phyloP scores from a whole-genome alignment of 1,139 yeast genomes.

The Blastobotrys capitulatus region DNA sequence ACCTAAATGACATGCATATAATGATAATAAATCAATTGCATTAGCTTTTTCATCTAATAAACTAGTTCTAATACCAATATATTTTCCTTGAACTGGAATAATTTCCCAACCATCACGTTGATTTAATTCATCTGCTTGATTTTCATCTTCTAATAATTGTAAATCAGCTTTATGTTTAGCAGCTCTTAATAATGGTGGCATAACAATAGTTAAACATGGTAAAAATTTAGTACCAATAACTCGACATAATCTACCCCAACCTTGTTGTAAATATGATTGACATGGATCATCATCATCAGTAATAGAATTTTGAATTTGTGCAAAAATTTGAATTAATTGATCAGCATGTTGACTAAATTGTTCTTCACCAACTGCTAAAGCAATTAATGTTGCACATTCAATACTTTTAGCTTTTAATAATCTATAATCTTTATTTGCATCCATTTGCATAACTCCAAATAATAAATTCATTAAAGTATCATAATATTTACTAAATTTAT shows the following conservation, averaged over 20 bases:
- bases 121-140: conserved; percentile 74
- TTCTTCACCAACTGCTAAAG: conserved; percentile 94
- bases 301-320: conserved; percentile 52
- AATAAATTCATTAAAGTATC: conserved; percentile 92
- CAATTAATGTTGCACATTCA: conserved; percentile 92
- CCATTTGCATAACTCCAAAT: conserved; percentile 70
- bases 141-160: conserved; percentile 78
- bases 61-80: conserved; percentile 91
- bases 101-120: conserved; percentile 96
- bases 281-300: conserved; percentile 71
- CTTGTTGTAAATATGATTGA: conserved; percentile 80
- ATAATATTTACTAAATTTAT: conserved; percentile 81
- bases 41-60: conserved; percentile 85
- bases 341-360: conserved; percentile 73
- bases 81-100: conserved; percentile 83
- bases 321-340: conserved; percentile 69
- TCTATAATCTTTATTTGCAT: conserved; percentile 74
- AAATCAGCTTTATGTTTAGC: conserved; percentile 91
- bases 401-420: conserved; percentile 87
- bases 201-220: conserved; percentile 81
- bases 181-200: conserved; percentile 78
- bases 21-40: conserved; percentile 82
- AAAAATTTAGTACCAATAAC: conserved; percentile 79
- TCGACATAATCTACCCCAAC: conserved; percentile 93
- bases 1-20: conserved; percentile 83